Percentiles rank a stretch among this genome's conserved stretches.
phyloP scores from a whole-genome alignment of 805 yeast species.

The Brettanomyces bruxellensis region DNA sequence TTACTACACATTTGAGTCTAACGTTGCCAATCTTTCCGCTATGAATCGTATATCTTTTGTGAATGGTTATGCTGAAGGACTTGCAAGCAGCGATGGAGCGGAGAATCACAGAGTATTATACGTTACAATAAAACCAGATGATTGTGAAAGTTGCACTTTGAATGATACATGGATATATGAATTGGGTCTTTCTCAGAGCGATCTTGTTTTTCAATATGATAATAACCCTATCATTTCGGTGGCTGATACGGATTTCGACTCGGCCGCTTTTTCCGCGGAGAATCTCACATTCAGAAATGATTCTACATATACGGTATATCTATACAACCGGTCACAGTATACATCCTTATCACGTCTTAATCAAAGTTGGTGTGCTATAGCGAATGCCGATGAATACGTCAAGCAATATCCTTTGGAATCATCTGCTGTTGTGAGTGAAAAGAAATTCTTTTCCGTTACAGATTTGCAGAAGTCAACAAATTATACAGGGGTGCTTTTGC shows the following conservation, averaged over 20 bases:
- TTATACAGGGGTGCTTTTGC: slow-evolving; percentile 58
- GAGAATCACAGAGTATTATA: slow-evolving; percentile 12
- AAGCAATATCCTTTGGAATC: slow-evolving; percentile 14
- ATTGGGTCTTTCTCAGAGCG: slow-evolving; percentile 56
- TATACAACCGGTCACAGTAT: slow-evolving; percentile 35
- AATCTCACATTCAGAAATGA: slow-evolving; percentile 1
- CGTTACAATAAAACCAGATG: slow-evolving; percentile 16
- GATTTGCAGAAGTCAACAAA: slow-evolving; percentile 52
- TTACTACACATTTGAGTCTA: slow-evolving; percentile 19
- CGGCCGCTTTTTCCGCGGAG: slow-evolving; percentile 60
- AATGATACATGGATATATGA: slow-evolving; percentile 46
- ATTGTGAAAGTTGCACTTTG: slow-evolving; percentile 11
- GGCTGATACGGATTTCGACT: slow-evolving; percentile 61
- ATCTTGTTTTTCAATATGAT: slow-evolving; percentile 66
- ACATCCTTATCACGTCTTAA: slow-evolving; percentile 31
- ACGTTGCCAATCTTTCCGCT: slow-evolving; percentile 6
- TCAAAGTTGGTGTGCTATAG: slow-evolving; percentile 65
- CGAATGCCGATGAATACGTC: slow-evolving; percentile 24
- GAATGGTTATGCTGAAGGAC: slow-evolving; percentile 18
- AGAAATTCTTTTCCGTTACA: slow-evolving; percentile 47
- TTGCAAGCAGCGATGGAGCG: slow-evolving; percentile 15
- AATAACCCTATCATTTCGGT: slow-evolving; percentile 42
- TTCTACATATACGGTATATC: slow-evolving; percentile 29
- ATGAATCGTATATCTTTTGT: slow-evolving; percentile 12
- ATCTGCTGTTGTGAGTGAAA: slow-evolving; percentile 4